Conservation (phyloP, 1,284 basidiomycete species). For the Hypsizygus ulmarius region DNA sequence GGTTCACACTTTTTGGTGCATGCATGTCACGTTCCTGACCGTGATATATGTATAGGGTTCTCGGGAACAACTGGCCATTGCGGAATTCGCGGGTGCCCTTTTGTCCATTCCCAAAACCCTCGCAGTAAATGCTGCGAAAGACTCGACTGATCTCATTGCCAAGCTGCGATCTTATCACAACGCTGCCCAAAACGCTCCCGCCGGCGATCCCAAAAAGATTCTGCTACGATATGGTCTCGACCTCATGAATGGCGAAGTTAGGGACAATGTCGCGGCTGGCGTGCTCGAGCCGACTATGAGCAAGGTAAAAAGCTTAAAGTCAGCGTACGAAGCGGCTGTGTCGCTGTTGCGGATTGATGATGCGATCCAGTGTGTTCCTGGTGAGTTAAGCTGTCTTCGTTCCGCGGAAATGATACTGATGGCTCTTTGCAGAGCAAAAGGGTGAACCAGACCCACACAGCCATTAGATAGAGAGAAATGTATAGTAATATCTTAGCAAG, state of each 20-base stretch:
- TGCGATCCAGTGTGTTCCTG: constrained; percentile 82
- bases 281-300: constrained; percentile 96
- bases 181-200: constrained; percentile 89
- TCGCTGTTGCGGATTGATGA: constrained; percentile 96
- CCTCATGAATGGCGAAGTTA: constrained; percentile 89
- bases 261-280: constrained; percentile 93
- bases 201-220: constrained; percentile 93
- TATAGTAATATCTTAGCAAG: background rate
- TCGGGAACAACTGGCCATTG: constrained; percentile 97
- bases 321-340: constrained; percentile 95
- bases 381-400: constrained; percentile 40
- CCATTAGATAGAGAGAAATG: constrained; percentile 31
- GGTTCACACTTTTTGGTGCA: constrained; percentile 14
- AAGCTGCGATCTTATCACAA: constrained; percentile 98
- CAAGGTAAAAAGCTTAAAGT: constrained; percentile 97
- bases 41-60: constrained; percentile 66
- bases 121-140: constrained; percentile 97
- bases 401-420: constrained; percentile 21
- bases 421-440: constrained; percentile 58
- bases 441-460: constrained; percentile 64
- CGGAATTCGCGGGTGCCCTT: constrained; percentile 93
- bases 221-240: constrained; percentile 95
- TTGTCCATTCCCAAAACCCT: constrained; percentile 96
- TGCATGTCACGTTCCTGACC: constrained; percentile 9
- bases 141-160: constrained; percentile 96